phyloP scores from a whole-genome alignment of 2,329 filamentous ascomycete species.

The Pseudogymnoascus sp. region DNA sequence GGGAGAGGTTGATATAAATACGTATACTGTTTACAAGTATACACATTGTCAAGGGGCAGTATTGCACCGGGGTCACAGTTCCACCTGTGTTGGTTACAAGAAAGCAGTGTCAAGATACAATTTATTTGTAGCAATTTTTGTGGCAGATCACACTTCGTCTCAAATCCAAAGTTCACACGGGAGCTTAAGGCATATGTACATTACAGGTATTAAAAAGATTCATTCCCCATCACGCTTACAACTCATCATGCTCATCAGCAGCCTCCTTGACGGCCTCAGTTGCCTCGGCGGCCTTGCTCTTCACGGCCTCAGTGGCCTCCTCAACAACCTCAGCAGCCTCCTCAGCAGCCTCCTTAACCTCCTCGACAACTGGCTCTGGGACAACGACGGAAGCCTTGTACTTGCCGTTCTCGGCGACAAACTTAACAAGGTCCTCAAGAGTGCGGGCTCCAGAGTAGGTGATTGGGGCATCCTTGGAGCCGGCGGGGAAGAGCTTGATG shows the following conservation, averaged over 20 bases:
- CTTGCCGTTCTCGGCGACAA: constrained; percentile 93
- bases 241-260: constrained; percentile 56
- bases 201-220: constrained; percentile 5
- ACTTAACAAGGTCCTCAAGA: constrained; percentile 81
- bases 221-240: constrained; percentile 44
- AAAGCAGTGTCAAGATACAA: not conserved
- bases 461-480: constrained; percentile 73
- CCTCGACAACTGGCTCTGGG: constrained; percentile 45
- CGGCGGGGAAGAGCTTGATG: constrained; percentile 95
- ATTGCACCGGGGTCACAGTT: not conserved
- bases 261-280: constrained; percentile 31
- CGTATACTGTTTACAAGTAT: not conserved
- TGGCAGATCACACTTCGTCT: not conserved
- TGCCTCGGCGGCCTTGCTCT: constrained; percentile 38
- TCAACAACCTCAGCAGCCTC: constrained; percentile 34
- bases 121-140: not conserved
- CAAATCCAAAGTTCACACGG: constrained; percentile 2
- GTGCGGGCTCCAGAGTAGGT: constrained; percentile 85
- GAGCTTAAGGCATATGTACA: not conserved
- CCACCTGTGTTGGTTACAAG: not conserved
- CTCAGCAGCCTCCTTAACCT: constrained; percentile 36
- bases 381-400: constrained; percentile 63
- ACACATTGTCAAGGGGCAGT: not conserved
- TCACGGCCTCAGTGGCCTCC: constrained; percentile 39
- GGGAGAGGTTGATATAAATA: no score